Base-by-base conservation (phyloP, 352 stramenopile genomes). In the Globisporangium cederbergense region DNA sequence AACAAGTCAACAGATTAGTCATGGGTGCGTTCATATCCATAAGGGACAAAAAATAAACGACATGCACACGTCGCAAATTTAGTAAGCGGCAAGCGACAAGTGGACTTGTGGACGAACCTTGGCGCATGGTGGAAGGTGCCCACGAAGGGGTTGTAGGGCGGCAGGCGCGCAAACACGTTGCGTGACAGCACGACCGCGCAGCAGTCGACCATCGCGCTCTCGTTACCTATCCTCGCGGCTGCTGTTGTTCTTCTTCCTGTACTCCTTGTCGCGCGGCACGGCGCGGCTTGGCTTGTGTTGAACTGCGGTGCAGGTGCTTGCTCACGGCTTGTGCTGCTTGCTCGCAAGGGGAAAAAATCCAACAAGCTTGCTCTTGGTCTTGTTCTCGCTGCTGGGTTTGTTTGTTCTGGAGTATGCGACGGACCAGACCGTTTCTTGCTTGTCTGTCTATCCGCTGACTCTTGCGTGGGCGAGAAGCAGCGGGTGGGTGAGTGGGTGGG, bases 61-160 rank as follows among this genome's bases (percentile, higher is more conserved):
- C 2, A 16, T 28, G 32, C 22, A 66, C 32, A 14, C 51, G 36
- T 42, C 36, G 42, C 4, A 18, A 25, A 25, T 50, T 46, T 7
- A 54, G 18, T 20, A 47, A 54, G 47, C 25, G 25, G 25, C 16
- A 25, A 56, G 49, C 50, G 25, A 30, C 42, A 42, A 28, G 7
- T 38, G 61, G 32, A 36, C 32, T 36, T 65, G 38, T 14, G 54
- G 2, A 60, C 60, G 56, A 69, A 93, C 84, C 84, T 96, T 43
- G 88, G 88, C n/a, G 88, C 88, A 68, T 96, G 86, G 64, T 96
- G 88, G 72, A 96, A 96, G 25, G 87, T 95, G 74, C 88, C 88
- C 36, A 96, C 85, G 54, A 92, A 96, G 56, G 88, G 88, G 71
- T 96, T 96, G 71, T 95, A 94, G 42, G 86, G 86, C 43, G 88